A percentile compares a stretch with the other conserved stretches of the same genome.
Conservation (phyloP, 805 yeast species). For the Cyberlindnera americana region DNA sequence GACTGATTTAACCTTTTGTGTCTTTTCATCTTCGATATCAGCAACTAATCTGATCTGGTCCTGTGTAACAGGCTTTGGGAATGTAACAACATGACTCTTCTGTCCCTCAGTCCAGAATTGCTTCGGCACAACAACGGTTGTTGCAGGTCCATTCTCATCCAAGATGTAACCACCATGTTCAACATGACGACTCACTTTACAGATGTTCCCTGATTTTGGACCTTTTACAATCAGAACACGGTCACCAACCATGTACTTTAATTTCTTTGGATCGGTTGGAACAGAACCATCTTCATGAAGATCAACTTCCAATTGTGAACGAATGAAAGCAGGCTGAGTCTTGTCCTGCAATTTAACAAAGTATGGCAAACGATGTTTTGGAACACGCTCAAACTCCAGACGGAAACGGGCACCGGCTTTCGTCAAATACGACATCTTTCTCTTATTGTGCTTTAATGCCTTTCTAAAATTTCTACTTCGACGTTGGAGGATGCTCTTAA, state of each 20-base stretch:
- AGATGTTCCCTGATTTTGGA: slow-evolving; percentile 66
- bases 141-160: slow-evolving; percentile 64
- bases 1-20: slow-evolving; percentile 61
- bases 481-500: not conserved
- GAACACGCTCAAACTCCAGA: slow-evolving; percentile 29
- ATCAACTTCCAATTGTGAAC: slow-evolving; percentile 31
- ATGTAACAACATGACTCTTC: slow-evolving; percentile 63
- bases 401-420: slow-evolving; percentile 36
- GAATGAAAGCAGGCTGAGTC: slow-evolving; percentile 36
- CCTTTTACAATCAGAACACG: slow-evolving; percentile 72
- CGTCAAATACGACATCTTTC: slow-evolving; percentile 28
- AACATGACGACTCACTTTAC: slow-evolving; percentile 58
- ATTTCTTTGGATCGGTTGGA: slow-evolving; percentile 45
- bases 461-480: not conserved
- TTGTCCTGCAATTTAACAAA: slow-evolving; percentile 29
- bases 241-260: slow-evolving; percentile 72
- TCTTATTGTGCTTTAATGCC: too few species aligned
- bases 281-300: slow-evolving; percentile 30
- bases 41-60: slow-evolving; percentile 72
- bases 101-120: slow-evolving; percentile 71
- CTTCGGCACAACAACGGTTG: slow-evolving; percentile 65
- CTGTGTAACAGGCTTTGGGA: slow-evolving; percentile 60
- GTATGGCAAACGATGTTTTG: slow-evolving; percentile 29
- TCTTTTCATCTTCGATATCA: slow-evolving; percentile 59
- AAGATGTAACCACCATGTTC: slow-evolving; percentile 61